These are phyloP conservation scores for Scheffersomyces lignosus DNA, from an alignment of 805 yeast genomes.

Conservation along the genomic window DNA sequence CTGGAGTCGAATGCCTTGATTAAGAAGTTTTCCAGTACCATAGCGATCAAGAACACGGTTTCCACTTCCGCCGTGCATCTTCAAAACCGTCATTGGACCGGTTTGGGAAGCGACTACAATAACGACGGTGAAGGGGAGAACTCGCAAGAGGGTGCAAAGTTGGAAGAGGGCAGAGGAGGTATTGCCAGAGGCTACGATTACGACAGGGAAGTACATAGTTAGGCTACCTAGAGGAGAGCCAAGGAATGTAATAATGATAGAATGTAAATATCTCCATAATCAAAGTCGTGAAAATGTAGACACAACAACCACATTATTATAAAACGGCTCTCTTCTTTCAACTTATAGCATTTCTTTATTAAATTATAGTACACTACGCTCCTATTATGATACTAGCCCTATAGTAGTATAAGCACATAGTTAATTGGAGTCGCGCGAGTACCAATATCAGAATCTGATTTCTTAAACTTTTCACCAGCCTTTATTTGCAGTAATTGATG, in stretches of 20 bases:
- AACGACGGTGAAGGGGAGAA: slow-evolving; percentile 42
- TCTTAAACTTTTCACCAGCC: no score
- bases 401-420: no score
- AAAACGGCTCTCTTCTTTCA: no score
- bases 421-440: no score
- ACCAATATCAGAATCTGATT: no score
- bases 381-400: no score
- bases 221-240: background rate
- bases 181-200: slow-evolving; percentile 82
- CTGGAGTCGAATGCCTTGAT: slow-evolving; percentile 44
- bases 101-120: slow-evolving; percentile 82
- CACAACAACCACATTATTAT: no score
- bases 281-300: no score
- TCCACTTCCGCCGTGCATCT: slow-evolving; percentile 84
- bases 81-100: slow-evolving; percentile 80
- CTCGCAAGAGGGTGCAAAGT: slow-evolving; percentile 65
- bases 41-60: slow-evolving; percentile 72
- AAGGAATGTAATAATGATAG: background rate
- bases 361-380: no score
- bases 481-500: no score
- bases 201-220: slow-evolving; percentile 15
- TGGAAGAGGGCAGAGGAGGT: slow-evolving; percentile 84
- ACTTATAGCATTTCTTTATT: no score
- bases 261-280: no score
- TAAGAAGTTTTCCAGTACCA: slow-evolving; percentile 54